Conservation (phyloP, 2,329 filamentous ascomycete species). For the Dothistroma septosporum region DNA sequence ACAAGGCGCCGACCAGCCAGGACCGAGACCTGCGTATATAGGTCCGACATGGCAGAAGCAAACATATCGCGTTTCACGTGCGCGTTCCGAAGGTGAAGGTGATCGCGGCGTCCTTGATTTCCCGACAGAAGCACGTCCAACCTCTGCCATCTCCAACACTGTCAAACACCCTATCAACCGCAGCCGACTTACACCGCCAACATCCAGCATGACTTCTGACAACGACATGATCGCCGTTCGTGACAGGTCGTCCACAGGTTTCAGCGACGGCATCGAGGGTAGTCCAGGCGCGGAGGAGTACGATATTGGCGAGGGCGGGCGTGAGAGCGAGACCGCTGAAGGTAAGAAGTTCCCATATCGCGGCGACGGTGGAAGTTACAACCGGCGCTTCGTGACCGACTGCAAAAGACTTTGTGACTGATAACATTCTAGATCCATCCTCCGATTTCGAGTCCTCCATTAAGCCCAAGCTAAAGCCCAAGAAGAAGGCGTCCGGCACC, state of each 20-base stretch:
- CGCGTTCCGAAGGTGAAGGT: not conserved
- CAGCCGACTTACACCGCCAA: not conserved
- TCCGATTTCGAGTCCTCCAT: not conserved
- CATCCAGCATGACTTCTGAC: not conserved
- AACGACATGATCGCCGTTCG: not conserved
- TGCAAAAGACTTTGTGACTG: not conserved
- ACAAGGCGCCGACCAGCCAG: not conserved
- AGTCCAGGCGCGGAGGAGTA: not conserved
- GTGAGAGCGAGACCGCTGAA: not conserved
- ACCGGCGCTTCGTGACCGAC: not conserved
- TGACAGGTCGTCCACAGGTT: not conserved
- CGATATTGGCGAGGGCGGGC: not conserved
- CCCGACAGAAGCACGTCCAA: not conserved
- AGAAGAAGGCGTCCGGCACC: not conserved
- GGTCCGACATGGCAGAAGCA: not conserved
- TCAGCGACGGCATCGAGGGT: not conserved
- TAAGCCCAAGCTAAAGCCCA: not conserved
- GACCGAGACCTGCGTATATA: not conserved
- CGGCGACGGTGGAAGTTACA: not conserved
- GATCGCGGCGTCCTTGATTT: not conserved
- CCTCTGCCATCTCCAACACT: not conserved
- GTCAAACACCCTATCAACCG: not conserved
- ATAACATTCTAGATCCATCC: not conserved
- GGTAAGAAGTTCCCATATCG: not conserved
- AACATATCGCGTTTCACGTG: not conserved